Base-by-base conservation (phyloP, 441 rosid genomes). In the Iberis amara region DNA sequence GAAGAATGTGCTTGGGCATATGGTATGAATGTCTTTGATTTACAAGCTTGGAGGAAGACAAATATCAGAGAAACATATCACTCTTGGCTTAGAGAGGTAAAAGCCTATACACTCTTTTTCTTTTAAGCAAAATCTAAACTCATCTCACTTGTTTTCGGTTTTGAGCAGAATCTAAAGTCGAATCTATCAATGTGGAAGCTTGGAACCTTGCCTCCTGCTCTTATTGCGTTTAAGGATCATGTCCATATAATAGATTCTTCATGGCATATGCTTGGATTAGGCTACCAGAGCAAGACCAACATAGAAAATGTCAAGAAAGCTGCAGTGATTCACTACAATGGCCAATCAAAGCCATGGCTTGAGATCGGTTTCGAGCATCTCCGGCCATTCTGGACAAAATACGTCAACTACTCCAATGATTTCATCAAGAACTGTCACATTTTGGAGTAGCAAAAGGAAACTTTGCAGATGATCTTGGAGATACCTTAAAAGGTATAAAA, bases 191-290 rank as follows among this genome's bases (percentile, higher is more conserved):
- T 94, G 87, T 94, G 99, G 99, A 94, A 85, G 72, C 91, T 94
- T 14, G 99, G 99, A 55, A 89, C 99, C 3, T 73, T 94, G 42
- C 97, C 99, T 4, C 99, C 99, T 10, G 95, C 97, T 40, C 69
- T 94, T 73, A 89, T 94, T 53, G 97, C 99, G 58, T 94, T 89
- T 69, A 85, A 76, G 75, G 94, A 94, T 39, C 86, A 86, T 39
- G 77, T 94, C 46, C 97, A 75, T 39, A 78, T 94, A 24, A 86
- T 94, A 24, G 95, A 94, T 47, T 83, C 95, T 27, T 75, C 79
- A 12, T 94, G 99, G 99, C 99, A 89, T 73, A 77, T 94, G 97
- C 97, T 94, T 32, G 99, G 99, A 33, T 73, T 94, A 76, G 99
- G 97, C 11, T 89, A 94, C 57, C 99, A 94, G 77, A 79, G 64